Base-by-base conservation (phyloP, 352 stramenopile species). In the Phytophthora ohioensis region DNA sequence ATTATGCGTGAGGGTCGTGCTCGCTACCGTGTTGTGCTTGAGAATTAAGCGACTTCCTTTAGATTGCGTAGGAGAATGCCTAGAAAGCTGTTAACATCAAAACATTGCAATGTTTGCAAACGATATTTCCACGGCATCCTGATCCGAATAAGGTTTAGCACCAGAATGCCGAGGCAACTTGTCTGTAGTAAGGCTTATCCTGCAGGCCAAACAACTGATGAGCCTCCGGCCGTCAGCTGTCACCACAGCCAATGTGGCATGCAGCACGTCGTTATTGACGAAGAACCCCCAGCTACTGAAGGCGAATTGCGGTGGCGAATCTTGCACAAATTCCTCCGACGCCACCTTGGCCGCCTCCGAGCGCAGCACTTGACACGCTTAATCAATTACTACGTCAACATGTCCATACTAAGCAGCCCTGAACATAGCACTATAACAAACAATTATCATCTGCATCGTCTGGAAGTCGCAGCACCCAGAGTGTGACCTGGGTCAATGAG, bases 11-110 rank as follows among this genome's bases (percentile, higher is more conserved):
- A 76, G 30, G 77, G 79, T 3, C 60, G 78, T 43, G 79, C 62
- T 46, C 82, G 82, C 36, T 90, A 83, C 69, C 78, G 80, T 57
- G 71, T 80, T n/a, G 73, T 80, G 47, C 73, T 80, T 15, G 73
- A 80, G 53, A 81, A 81, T 49, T 78, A 72, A 39, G 36, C 30
- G 31, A 6, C 30, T 38, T 35, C n/a, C 15, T 60, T 7, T 51
- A 17, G 39, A 38, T 21, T 10, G 31, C 12, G 27, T 57, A 27
- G 53, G 60, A 53, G 17, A 7, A 45, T 42, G 15, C n/a, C 5
- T 30, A 45, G 15, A 4, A 45, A 39, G 36, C 47, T 58, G 4
- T 59, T 12, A 55, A 35, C 48, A 42, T 13, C 51, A 52, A 49
- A 64, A 55, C 21, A 27, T n/a, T 54, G 46, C 34, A 57, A 38